Evolutionary conservation across 768 basidiomycete species (phyloP).

Genomic region (Flagelloscypha sp.): DNA sequence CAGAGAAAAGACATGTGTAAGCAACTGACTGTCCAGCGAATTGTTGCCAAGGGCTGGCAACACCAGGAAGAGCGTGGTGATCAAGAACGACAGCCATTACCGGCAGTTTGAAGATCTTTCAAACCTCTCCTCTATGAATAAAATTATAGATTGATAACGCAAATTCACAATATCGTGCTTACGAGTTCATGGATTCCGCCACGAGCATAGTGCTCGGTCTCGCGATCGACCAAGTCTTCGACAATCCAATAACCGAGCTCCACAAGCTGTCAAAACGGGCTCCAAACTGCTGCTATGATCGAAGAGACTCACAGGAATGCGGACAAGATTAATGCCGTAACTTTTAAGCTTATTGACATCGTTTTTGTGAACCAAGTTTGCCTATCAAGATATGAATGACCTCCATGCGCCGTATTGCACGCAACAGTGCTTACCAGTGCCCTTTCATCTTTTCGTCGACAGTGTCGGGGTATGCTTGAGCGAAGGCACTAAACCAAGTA

Average conservation of each 20-base stretch:
- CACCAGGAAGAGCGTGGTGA: conserved; percentile 68
- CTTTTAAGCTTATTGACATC: conserved; percentile 48
- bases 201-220: conserved; percentile 53
- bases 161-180: conserved; percentile 11
- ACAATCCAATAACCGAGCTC: conserved; percentile 82
- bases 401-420: too few relatives aligned
- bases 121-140: conserved; percentile 51
- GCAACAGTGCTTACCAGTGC: conserved; percentile 44
- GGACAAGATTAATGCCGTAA: conserved; percentile 65
- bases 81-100: conserved; percentile 61
- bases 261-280: background rate
- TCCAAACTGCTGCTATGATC: too few relatives aligned
- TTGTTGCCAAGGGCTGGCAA: conserved; percentile 48
- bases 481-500: conserved; percentile 42
- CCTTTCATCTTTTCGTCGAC: conserved; percentile 50
- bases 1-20: background rate
- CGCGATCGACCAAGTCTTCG: conserved; percentile 58
- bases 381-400: conserved; percentile 26
- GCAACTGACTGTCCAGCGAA: conserved; percentile 58
- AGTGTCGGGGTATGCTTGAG: conserved; percentile 47
- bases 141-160: background rate
- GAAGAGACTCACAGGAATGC: conserved; percentile 69
- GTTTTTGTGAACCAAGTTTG: conserved; percentile 60
- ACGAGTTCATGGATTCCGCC: conserved; percentile 66
- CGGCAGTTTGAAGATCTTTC: conserved; percentile 47